These are phyloP conservation scores for Tricholomella constricta DNA, from an alignment of 768 basidiomycete species.

Conservation along the genomic window DNA sequence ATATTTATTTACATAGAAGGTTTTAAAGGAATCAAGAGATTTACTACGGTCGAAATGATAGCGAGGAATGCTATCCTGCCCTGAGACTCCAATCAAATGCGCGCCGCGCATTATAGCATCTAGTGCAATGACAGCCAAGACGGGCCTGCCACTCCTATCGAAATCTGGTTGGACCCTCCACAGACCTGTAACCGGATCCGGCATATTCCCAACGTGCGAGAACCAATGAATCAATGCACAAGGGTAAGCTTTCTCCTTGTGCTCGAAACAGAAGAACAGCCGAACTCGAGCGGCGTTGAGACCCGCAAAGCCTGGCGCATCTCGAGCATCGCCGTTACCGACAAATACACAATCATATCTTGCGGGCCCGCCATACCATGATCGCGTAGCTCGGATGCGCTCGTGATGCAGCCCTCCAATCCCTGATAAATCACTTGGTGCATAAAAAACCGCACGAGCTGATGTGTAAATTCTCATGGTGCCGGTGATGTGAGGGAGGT, in stretches of 20 bases:
- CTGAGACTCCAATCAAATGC: conserved; percentile 32
- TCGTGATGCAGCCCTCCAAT: conserved; percentile 24
- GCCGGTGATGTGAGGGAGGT: conserved; percentile 17
- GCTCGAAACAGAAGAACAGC: conserved; percentile 1
- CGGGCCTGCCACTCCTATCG: not conserved
- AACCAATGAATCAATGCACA: conserved; percentile 30
- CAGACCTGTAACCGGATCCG: conserved; percentile 20
- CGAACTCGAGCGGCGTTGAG: conserved; percentile 4
- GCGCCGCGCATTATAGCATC: conserved; percentile 29
- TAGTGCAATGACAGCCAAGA: conserved; percentile 23
- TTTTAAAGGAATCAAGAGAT: conserved; percentile 23
- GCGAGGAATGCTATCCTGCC: conserved; percentile 17
- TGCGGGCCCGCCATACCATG: conserved; percentile 23
- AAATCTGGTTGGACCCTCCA: conserved; percentile 33
- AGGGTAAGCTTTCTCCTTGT: not conserved
- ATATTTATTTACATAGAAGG: conserved; percentile 33
- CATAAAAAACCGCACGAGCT: conserved; percentile 27
- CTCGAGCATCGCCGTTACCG: conserved; percentile 20
- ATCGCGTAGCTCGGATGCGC: conserved; percentile 26
- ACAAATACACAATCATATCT: conserved; percentile 32
- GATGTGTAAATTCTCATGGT: conserved; percentile 24
- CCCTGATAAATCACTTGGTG: conserved; percentile 23
- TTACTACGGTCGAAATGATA: conserved; percentile 1
- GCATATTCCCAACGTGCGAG: conserved; percentile 16
- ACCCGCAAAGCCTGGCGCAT: not conserved